Base-by-base conservation (phyloP, 2,329 filamentous ascomycete genomes). In the Pezicula radicicola region DNA sequence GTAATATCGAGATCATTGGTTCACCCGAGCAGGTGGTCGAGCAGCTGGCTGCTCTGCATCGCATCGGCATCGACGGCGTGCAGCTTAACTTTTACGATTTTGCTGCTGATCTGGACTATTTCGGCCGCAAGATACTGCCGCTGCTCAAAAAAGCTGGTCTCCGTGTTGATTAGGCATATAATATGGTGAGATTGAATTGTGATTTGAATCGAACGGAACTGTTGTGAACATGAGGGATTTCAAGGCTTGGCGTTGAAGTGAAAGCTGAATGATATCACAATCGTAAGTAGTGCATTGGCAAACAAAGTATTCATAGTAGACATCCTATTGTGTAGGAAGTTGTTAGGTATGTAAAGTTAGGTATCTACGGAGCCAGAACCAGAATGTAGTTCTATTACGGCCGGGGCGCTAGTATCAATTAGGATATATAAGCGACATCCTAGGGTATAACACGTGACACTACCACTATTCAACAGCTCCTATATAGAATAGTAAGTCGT, bases 1-100 rank as follows among this genome's bases (percentile, higher is more conserved):
- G 55, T 13, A 61, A 61, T 47, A 57, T 61, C 47, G 59, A 61
- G 45, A 58, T 60, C 48, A 59, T 61, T 41, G 59, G 59, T 10
- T 50, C 52, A 9, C 59, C 58, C 3, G 48, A 59, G 44, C 49
- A 59, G 48, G 59, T 62, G 25, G 56, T 57, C 7, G 59, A 60
- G 37, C 45, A 60, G 50, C 33, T 62, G 25, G 52, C 37, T 42
- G 52, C 54, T 15, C 51, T 62, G 47, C 59, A 62, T 52, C 13
- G 40, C n/a, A 48, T 57, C 30, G 59, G 59, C 9, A 58, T 62
- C 42, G 59, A 60, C 51, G 59, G 59, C 4, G 55, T 62, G 35
- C 58, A 59, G 53, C 44, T 62, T 30, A 46, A 48, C 49, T 62
- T 62, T 49, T 60, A 56, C 52, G 59, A 61, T 49, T 61, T 55